Base-by-base conservation (phyloP, 441 rosid genomes). In the Corymbia calophylla region DNA sequence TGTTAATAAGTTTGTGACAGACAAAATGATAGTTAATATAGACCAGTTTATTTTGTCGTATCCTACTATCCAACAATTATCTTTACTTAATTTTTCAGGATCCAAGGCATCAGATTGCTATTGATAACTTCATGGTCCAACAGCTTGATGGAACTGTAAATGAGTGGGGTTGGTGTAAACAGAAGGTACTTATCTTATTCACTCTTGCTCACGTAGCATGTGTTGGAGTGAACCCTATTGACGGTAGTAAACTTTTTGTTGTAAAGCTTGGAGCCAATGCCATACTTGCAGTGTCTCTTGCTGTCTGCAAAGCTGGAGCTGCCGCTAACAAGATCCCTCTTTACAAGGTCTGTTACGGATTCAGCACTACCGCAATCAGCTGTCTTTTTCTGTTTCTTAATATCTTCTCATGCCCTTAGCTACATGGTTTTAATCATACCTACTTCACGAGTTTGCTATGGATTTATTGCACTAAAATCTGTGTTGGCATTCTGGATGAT, bases 141-240 rank as follows among this genome's bases (percentile, higher is more conserved):
- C 95, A 96, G 89, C 99, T 97, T 80, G 99, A 98, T 89, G 99
- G 99, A 89, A 98, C 99, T 77, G 95, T 94, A 25, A 98, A 97
- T 21, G 99, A 97, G 92, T 98, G 99, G 99, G 99, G 99, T 49
- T 98, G 99, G 99, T 98, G 99, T 95, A 98, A 98, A 88, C 99
- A 97, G 89, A 98, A 98, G 99, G 99, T 98, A 89, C 23, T 51
- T 87, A 19, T 29, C 31, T 7, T 8, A 47, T 54, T 35, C 44
- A 51, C 29, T 70, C 87, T 60, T 55, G 32, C 49, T 62, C 47
- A 5, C 51, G 13, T 25, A 35, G 29, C 9, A 7, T 17, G 8
- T 62, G n/a, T 44, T 29, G 47, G 87, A n/a, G 49, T 62, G 12
- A 49, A 55, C 39, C 39, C 27, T 62, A 47, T 88, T 89, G 88